Conservation (phyloP, 169 alveolate genomes). For the Pseudocohnilembus persalinus region DNA sequence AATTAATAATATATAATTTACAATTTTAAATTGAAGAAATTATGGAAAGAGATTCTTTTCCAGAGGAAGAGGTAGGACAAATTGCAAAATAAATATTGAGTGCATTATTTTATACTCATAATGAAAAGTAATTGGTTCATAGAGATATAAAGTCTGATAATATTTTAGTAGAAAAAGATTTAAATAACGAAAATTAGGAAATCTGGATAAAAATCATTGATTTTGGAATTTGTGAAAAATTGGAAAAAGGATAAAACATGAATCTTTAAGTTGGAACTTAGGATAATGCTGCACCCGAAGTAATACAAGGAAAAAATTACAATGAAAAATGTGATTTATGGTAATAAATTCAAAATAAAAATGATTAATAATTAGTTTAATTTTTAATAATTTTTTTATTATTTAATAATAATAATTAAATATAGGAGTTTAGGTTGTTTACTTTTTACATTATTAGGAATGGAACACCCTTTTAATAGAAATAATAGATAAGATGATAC, state of each 20-base stretch:
- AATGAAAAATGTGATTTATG: slow-evolving; percentile 24
- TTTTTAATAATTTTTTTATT: no score
- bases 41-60: neutral
- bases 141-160: slow-evolving; percentile 20
- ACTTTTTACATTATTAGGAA: neutral
- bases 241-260: neutral
- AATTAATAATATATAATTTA: no score
- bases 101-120: slow-evolving; percentile 4
- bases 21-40: neutral
- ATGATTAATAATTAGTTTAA: neutral
- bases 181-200: neutral
- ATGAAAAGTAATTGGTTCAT: neutral
- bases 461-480: neutral
- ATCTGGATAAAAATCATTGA: slow-evolving; percentile 3
- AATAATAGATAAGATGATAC: neutral
- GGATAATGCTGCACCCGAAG: slow-evolving; percentile 16
- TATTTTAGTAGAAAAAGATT: neutral
- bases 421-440: slow-evolving; percentile 1
- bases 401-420: no score
- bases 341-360: neutral
- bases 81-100: neutral
- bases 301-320: slow-evolving; percentile 4
- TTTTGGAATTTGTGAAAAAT: slow-evolving; percentile 6
- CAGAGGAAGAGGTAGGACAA: neutral
- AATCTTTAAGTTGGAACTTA: slow-evolving; percentile 18